These are phyloP conservation scores for Fraxinus dipetala DNA, from an alignment of 305 asterid species.

Conservation along the genomic window DNA sequence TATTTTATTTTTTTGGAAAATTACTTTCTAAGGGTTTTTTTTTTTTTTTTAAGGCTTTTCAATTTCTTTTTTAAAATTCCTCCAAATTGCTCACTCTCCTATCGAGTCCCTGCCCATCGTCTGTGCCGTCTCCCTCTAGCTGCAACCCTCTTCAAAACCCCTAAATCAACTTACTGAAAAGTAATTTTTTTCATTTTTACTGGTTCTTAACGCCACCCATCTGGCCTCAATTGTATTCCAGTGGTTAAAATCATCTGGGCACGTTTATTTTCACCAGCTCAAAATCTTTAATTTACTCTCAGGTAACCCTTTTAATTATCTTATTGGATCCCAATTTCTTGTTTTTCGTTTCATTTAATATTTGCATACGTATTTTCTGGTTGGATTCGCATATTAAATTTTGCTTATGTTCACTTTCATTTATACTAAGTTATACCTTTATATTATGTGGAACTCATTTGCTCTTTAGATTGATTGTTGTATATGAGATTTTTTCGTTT, in stretches of 20 bases:
- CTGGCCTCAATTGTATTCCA: neutral
- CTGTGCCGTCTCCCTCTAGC: neutral
- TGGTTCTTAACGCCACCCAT: neutral
- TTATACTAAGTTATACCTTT: neutral
- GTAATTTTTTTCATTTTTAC: neutral
- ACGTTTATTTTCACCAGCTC: neutral
- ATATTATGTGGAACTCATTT: neutral
- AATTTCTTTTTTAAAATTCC: neutral
- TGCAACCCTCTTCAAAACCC: neutral
- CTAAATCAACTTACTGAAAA: neutral
- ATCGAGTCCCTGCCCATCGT: neutral
- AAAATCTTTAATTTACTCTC: neutral
- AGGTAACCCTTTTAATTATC: neutral
- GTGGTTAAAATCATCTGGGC: neutral
- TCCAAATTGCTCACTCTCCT: neutral
- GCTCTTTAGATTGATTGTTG: neutral
- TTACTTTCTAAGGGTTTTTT: neutral
- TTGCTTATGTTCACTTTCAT: neutral
- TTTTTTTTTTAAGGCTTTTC: neutral
- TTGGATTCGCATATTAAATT: neutral
- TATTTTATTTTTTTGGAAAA: neutral
- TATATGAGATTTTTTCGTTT: neutral
- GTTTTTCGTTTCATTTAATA: neutral
- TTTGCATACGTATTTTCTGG: neutral
- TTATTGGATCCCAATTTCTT: neutral